Evolutionary conservation across 768 basidiomycete genomes (phyloP).

Genomic region (Leccinum uliginosum): DNA sequence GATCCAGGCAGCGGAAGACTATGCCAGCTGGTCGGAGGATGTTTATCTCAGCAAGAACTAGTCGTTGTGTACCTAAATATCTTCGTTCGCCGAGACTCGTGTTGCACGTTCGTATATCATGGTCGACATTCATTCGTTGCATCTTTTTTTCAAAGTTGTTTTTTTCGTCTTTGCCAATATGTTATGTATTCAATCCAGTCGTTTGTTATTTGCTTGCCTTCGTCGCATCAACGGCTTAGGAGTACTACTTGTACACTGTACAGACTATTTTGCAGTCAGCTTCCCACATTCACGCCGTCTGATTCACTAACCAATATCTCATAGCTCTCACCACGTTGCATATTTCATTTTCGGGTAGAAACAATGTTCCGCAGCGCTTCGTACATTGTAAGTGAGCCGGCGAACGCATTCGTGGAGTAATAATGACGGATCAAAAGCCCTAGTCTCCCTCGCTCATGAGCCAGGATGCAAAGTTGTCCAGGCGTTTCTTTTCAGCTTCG

Average conservation of each 20-base stretch:
- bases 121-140: too few relatives aligned
- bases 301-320: too few relatives aligned
- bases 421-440: neutral
- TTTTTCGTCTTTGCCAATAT: too few relatives aligned
- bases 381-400: neutral
- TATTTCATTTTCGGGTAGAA: neutral
- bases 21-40: slow-evolving; percentile 27
- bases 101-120: too few relatives aligned
- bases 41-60: slow-evolving; percentile 12
- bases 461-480: slow-evolving; percentile 89
- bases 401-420: neutral
- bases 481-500: slow-evolving; percentile 74
- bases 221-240: neutral
- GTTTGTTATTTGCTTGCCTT: neutral
- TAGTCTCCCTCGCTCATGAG: slow-evolving; percentile 76
- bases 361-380: neutral
- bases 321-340: neutral
- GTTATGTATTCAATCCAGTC: too few relatives aligned
- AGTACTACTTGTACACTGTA: neutral
- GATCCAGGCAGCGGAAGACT: slow-evolving; percentile 21
- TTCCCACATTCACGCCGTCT: neutral
- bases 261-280: neutral
- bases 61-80: too few relatives aligned
- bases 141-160: too few relatives aligned
- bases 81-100: too few relatives aligned